Evolutionary conservation across 2,329 filamentous ascomycete genomes (phyloP).

Genomic region (Aspergillus phoenicis): DNA sequence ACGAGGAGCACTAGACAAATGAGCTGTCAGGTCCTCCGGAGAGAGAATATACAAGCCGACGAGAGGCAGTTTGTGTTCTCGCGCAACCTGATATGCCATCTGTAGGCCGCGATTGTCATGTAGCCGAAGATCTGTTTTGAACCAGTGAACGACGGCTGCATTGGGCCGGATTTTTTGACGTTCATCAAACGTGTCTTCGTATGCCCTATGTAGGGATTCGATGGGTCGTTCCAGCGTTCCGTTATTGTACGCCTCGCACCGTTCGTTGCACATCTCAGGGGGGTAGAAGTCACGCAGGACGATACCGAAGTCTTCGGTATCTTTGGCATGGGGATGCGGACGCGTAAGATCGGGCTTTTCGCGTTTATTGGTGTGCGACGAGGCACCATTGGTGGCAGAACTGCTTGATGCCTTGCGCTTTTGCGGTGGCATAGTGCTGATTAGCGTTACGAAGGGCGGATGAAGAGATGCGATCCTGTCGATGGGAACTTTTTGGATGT

Average conservation of each 20-base stretch:
- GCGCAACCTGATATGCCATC: conserved; percentile 67
- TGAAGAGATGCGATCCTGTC: not conserved
- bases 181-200: conserved; percentile 60
- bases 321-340: conserved; percentile 41
- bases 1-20: conserved; percentile 70
- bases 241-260: conserved; percentile 73
- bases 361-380: conserved; percentile 22
- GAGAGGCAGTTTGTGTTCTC: conserved; percentile 68
- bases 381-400: conserved; percentile 10
- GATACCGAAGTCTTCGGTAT: conserved; percentile 59
- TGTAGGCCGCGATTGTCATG: conserved; percentile 73
- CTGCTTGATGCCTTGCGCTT: conserved; percentile 30
- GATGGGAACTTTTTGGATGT: not conserved
- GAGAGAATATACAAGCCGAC: conserved; percentile 78
- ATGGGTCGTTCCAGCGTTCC: conserved; percentile 72
- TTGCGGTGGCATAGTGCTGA: conserved; percentile 23
- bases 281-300: conserved; percentile 79
- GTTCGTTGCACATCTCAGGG: conserved; percentile 78
- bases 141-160: conserved; percentile 81
- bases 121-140: conserved; percentile 77
- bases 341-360: conserved; percentile 19
- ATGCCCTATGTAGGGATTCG: conserved; percentile 63
- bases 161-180: conserved; percentile 58
- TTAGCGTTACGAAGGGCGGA: not conserved
- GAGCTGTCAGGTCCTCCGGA: conserved; percentile 82